These are phyloP conservation scores for Rhodotorula babjevae DNA, from an alignment of 768 basidiomycete genomes.

Conservation along the genomic window DNA sequence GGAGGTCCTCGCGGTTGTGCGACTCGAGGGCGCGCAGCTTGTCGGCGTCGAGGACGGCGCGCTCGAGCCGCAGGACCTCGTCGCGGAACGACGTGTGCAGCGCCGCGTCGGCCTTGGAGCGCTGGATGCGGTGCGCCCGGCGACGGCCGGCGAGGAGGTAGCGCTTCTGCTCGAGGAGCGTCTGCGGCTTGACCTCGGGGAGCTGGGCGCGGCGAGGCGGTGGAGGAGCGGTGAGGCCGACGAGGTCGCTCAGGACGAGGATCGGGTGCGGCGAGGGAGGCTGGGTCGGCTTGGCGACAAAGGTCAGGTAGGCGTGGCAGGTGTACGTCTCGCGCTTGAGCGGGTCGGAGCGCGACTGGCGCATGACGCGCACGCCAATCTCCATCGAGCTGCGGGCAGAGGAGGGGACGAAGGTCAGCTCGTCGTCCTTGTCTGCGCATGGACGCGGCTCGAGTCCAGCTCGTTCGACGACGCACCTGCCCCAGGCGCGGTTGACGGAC, in stretches of 20 bases:
- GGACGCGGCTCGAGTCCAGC: no score
- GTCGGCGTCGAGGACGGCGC: neutral
- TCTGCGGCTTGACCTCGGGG: conserved; percentile 20
- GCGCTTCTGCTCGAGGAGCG: conserved; percentile 37
- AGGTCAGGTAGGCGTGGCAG: conserved; percentile 39
- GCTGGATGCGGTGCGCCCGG: conserved; percentile 35
- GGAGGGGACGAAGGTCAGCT: neutral
- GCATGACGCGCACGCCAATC: conserved; percentile 35
- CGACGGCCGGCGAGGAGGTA: conserved; percentile 37
- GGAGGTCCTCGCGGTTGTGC: neutral
- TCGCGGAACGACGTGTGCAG: conserved; percentile 13
- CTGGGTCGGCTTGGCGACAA: conserved; percentile 24
- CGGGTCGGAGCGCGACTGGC: conserved; percentile 13
- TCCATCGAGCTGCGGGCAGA: conserved; percentile 31
- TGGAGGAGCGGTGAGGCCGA: conserved; percentile 12
- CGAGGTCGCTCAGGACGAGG: neutral
- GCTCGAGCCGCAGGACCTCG: conserved; percentile 21
- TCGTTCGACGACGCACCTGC: conserved; percentile 7
- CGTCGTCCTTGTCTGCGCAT: neutral
- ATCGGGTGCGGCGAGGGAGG: neutral
- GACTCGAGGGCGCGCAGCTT: neutral
- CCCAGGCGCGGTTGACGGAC: conserved; percentile 35
- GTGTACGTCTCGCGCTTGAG: conserved; percentile 18
- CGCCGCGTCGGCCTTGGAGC: conserved; percentile 17
- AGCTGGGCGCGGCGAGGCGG: conserved; percentile 9